Base-by-base conservation (phyloP, 768 basidiomycete genomes). In the Amyloporia xantha region DNA sequence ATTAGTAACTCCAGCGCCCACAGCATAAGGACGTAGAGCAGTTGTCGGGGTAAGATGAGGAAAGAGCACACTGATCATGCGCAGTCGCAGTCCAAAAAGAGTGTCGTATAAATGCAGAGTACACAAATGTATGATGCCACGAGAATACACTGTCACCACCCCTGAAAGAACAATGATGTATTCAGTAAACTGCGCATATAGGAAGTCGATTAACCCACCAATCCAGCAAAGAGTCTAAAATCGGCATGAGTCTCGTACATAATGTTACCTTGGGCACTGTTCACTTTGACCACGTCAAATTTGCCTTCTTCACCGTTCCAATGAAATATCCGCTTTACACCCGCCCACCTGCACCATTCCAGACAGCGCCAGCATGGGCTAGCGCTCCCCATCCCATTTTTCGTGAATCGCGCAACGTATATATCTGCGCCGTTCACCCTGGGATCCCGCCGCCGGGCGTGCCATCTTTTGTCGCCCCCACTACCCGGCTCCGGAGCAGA, bases 301-400 rank as follows among this genome's bases (percentile, higher is more conserved):
- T 57, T 59, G 7, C 61, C 62, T 33, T 58, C 62, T 15, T 56
- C 62, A 5, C 59, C 63, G 47, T 76, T 69, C 72, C 75, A 78
- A 52, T 79, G 73, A 54, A 77, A 80, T 36, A 79, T 71, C 35
- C 78, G 70, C 62, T 72, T 76, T 50, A 81, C 70, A 0, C 77
- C 77, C 19, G 76, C 75, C 77, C 78, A 80, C 38, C 65, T 63
- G 54, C 75, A 79, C 76, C 76, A 81, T 47, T 75, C 71, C 26
- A 81, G 49, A 48, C 78, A 79, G 37, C 78, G 63, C 73, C 76
- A 77, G 57, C 77, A 79, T 26, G 78, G 79, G 58, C 67, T 69
- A 12, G 77, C 72, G 43, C 62, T 64, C n/a, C 75, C 76, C 60
- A 73, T 61, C n/a, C 75, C 78, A 20, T 62, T 62, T 58, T 74